Evolutionary conservation across 257 asterid genomes (phyloP).

Genomic region (Coffea canephora): DNA sequence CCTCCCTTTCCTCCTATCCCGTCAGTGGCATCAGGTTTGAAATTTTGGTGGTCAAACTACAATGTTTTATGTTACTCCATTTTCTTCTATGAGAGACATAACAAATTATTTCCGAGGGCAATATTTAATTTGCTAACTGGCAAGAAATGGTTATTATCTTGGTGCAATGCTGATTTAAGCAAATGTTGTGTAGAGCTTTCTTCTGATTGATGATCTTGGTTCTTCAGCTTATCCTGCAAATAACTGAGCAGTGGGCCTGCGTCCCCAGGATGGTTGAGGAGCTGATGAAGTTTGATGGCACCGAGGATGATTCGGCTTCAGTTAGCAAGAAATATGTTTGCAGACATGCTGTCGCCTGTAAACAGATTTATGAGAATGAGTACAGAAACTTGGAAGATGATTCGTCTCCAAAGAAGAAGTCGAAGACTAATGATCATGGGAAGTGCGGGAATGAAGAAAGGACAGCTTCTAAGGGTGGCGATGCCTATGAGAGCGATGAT

Average conservation of each 20-base stretch:
- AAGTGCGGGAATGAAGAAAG: slow-evolving; percentile 21
- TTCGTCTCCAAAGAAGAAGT: slow-evolving; percentile 25
- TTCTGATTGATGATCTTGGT: not conserved
- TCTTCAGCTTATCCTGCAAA: slow-evolving; percentile 46
- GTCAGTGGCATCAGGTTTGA: not conserved
- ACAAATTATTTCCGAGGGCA: not conserved
- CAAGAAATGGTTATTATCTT: not conserved
- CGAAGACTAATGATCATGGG: slow-evolving; percentile 22
- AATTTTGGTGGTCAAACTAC: not conserved
- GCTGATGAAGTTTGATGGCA: slow-evolving; percentile 47
- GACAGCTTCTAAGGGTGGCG: slow-evolving; percentile 21
- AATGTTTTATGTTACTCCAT: not conserved
- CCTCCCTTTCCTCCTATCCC: not conserved
- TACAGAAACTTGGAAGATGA: slow-evolving; percentile 12
- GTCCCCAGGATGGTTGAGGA: slow-evolving; percentile 77
- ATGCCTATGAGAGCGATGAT: slow-evolving; percentile 65
- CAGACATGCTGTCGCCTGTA: slow-evolving; percentile 58
- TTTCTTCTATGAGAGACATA: not conserved
- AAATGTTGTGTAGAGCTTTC: not conserved
- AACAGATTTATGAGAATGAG: slow-evolving; percentile 42
- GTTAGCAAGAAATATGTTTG: slow-evolving; percentile 53
- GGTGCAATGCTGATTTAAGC: not conserved
- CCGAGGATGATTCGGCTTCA: slow-evolving; percentile 18
- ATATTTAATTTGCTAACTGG: not conserved
- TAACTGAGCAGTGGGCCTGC: slow-evolving; percentile 82